Base-by-base conservation (phyloP, 2,329 filamentous ascomycete genomes). In the Hypomyces perniciosus region DNA sequence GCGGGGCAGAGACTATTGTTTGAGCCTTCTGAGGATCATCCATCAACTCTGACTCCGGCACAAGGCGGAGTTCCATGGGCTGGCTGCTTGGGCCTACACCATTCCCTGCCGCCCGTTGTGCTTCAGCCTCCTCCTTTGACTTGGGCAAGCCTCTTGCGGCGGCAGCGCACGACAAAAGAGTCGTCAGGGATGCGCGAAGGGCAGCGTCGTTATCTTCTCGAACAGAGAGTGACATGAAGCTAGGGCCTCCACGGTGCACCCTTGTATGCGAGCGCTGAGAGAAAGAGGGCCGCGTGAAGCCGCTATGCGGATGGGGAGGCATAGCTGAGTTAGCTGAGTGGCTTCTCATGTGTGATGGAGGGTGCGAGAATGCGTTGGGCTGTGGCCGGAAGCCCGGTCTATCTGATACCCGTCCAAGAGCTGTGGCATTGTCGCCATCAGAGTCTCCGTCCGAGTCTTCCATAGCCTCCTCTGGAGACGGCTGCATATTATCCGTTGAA, bases 151-250 rank as follows among this genome's bases (percentile, higher is more conserved):
- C 86, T 40, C 93, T 81, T 1, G 92, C 93, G 0, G 92, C 93
- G 3, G 91, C 90, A 0, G 90, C 92, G 62, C 90, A 95, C n/a
- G 92, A 96, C 9, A 99, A 80, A 9, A 99, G 78, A 0, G 93
- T 97, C 1, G 90, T 96, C n/a, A 99, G 77, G 44, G 90, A 96
- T 20, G 93, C 90, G 33, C 93, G 85, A 8, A 99, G 77, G 2
- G 90, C 93, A 30, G 90, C 93, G 61, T 99, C 93, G 61, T 97
- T 91, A 60, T 97, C 90, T 44, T 88, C 85, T 59, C 90, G 88
- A 60, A 88, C 83, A 4, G 82, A 81, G 1, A 88, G 85, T 0
- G 86, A 85, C 64, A 89, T 80, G 65, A 87, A 81, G 65, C 84
- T 86, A 56, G 77, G 69, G 47, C 73, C 20, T 20, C 20, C 62